Evolutionary conservation across 2,329 filamentous ascomycete species (phyloP).

Genomic region (Tolypocladium sp.): DNA sequence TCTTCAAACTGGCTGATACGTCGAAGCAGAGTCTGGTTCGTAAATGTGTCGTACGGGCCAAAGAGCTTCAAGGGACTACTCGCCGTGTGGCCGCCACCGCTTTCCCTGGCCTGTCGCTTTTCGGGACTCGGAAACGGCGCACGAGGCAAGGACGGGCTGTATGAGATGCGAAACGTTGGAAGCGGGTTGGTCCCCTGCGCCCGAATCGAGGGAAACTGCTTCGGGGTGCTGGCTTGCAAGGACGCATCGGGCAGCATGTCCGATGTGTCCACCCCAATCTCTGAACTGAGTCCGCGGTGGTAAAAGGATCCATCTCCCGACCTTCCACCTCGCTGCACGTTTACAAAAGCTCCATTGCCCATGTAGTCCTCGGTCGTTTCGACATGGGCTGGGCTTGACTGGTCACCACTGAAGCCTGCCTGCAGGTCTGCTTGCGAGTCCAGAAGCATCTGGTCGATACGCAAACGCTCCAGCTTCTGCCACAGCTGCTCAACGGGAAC

Average conservation of each 20-base stretch:
- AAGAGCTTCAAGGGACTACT: constrained; percentile 89
- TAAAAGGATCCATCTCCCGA: constrained; percentile 68
- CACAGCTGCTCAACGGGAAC: constrained; percentile 45
- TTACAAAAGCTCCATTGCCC: constrained; percentile 59
- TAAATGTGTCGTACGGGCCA: constrained; percentile 88
- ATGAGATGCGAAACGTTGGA: constrained; percentile 15
- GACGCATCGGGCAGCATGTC: constrained; percentile 57
- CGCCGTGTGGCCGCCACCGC: constrained; percentile 11
- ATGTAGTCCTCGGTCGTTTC: constrained; percentile 61
- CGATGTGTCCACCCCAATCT: constrained; percentile 49
- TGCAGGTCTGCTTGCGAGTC: constrained; percentile 25
- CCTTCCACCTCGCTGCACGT: constrained; percentile 58
- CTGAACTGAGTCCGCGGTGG: constrained; percentile 58
- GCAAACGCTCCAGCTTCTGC: constrained; percentile 48
- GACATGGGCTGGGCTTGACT: constrained; percentile 32
- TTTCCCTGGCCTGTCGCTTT: constrained; percentile 30
- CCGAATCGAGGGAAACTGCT: constrained; percentile 49
- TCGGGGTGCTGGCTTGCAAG: constrained; percentile 57
- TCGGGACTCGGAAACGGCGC: constrained; percentile 53
- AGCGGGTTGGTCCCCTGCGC: constrained; percentile 24
- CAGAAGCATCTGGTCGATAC: constrained; percentile 44
- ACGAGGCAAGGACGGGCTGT: constrained; percentile 35
- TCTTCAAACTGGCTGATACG: constrained; percentile 85
- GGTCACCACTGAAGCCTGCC: constrained; percentile 17
- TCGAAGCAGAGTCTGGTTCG: constrained; percentile 75